phyloP scores from a whole-genome alignment of 2,329 filamentous ascomycete species.

The Aspergillus aculeatus region DNA sequence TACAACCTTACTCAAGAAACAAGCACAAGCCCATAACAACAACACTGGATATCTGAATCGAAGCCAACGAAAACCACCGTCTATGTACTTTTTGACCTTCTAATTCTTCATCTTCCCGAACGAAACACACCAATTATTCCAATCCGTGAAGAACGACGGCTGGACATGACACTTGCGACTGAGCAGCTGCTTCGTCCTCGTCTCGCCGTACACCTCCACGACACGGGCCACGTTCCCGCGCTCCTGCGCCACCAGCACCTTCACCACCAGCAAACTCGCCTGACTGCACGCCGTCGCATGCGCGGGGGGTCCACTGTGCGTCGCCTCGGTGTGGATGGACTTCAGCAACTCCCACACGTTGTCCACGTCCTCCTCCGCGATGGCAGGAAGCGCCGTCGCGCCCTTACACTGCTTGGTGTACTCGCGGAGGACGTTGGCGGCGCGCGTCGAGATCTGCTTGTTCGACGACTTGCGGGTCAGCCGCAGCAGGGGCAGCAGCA shows the following conservation, averaged over 20 bases:
- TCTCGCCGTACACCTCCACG: slow-evolving; percentile 63
- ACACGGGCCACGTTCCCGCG: slow-evolving; percentile 55
- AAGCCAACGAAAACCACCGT: too few species aligned
- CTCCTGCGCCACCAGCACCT: slow-evolving; percentile 46
- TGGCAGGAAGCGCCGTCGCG: slow-evolving; percentile 41
- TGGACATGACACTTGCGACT: slow-evolving; percentile 60
- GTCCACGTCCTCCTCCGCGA: slow-evolving; percentile 37
- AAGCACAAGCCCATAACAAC: too few species aligned
- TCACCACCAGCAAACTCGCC: slow-evolving; percentile 47
- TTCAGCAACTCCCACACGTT: slow-evolving; percentile 59
- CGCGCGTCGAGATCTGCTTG: slow-evolving; percentile 72
- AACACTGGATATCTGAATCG: too few species aligned
- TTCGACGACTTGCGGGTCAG: slow-evolving; percentile 74
- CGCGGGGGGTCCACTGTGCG: slow-evolving; percentile 58
- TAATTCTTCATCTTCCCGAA: slow-evolving; percentile 44
- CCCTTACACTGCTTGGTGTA: slow-evolving; percentile 66
- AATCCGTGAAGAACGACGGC: slow-evolving; percentile 67
- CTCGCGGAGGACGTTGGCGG: slow-evolving; percentile 67
- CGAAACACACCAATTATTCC: slow-evolving; percentile 67
- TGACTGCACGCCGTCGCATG: slow-evolving; percentile 74
- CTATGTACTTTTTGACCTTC: background rate
- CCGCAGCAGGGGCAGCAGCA: slow-evolving; percentile 73
- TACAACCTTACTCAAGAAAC: too few species aligned
- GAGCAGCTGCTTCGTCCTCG: slow-evolving; percentile 60
- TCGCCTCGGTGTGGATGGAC: slow-evolving; percentile 65